These are phyloP conservation scores for Psilocybe sp. DNA, from an alignment of 768 basidiomycete species.

Conservation along the genomic window DNA sequence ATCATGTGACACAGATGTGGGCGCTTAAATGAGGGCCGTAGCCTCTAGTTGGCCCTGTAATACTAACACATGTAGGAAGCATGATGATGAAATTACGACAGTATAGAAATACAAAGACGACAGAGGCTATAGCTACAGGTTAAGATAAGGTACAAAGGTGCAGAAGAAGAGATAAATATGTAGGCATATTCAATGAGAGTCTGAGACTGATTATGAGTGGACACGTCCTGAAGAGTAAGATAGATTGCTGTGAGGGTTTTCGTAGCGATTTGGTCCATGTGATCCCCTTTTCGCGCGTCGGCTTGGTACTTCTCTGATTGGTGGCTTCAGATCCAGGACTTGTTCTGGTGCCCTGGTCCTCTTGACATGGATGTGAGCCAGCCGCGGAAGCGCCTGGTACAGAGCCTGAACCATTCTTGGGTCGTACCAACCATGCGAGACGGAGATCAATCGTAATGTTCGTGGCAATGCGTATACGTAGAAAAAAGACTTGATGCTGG, in stretches of 20 bases:
- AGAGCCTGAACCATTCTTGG: constrained; percentile 35
- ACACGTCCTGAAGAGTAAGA: too few relatives aligned
- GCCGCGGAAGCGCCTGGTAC: constrained; percentile 27
- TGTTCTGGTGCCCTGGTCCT: constrained; percentile 30
- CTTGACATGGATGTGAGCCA: constrained; percentile 32
- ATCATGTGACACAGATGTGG: neutral
- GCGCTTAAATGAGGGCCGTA: too few relatives aligned
- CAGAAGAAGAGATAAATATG: too few relatives aligned
- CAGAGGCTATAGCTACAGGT: too few relatives aligned
- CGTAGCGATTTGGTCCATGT: neutral
- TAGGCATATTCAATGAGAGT: too few relatives aligned
- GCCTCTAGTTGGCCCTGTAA: too few relatives aligned
- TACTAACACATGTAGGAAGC: too few relatives aligned
- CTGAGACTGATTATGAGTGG: too few relatives aligned
- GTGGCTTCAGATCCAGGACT: constrained; percentile 24
- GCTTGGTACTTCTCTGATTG: constrained; percentile 1
- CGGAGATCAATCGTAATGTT: constrained; percentile 33
- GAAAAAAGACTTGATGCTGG: constrained; percentile 46
- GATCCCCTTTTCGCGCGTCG: neutral
- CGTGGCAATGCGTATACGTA: constrained; percentile 38
- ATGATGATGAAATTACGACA: too few relatives aligned
- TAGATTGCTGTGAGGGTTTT: too few relatives aligned
- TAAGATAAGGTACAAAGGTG: too few relatives aligned
- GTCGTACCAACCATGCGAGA: constrained; percentile 50
- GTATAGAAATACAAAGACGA: too few relatives aligned